Evolutionary conservation across 1,284 basidiomycete genomes (phyloP), one percentile per base, ranked within the genome.

Genomic region (Ustilago esculenta): DNA sequence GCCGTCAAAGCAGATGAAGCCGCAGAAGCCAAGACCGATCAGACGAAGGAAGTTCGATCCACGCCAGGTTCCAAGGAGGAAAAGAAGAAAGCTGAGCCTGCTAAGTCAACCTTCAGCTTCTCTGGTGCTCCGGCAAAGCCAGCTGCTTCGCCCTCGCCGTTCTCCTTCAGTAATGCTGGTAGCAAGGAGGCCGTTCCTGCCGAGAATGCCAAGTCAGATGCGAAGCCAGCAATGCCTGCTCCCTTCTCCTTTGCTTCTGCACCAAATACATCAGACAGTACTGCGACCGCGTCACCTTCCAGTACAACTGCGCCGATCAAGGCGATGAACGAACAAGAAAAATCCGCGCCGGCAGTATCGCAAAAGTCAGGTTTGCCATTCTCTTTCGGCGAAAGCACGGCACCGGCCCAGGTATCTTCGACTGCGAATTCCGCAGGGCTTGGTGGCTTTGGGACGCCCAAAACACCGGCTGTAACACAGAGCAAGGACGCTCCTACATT

Each of bases 71-170:
- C 32, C 20, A 34, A 39, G 15, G 36, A 12, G 3, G 36, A 41
- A 27, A 23, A 37, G n/a, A 29, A 37, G 25, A 12, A 20, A 5
- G 25, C 25, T 14, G 43, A 41, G 20, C 32, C 37, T 2, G 21
- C 41, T 14, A 58, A 58, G 47, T 34, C 61, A 1, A 17, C 51
- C 2, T 65, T 54, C 55, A 58, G 51, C 50, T 65, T 65, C 39
- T 42, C 56, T 4, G 47, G 46, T 20, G 53, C 52, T 45, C 14
- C 47, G 10, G 23, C 50, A 3, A 54, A 45, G 17, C 39, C 55
- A 25, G 14, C 45, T 14, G 24, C 36, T 12, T 52, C 54, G 8
- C 27, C 57, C 9, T 27, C 42, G 25, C 4, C 45, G 5, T 55
- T 56, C 43, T 55, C 51, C 15, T 50, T 55, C 47, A 32, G 10